Percentiles rank a stretch among this genome's conserved stretches.
These are phyloP conservation scores for Vigna radiata DNA, from an alignment of 306 rosid genomes.

Conservation along the genomic window DNA sequence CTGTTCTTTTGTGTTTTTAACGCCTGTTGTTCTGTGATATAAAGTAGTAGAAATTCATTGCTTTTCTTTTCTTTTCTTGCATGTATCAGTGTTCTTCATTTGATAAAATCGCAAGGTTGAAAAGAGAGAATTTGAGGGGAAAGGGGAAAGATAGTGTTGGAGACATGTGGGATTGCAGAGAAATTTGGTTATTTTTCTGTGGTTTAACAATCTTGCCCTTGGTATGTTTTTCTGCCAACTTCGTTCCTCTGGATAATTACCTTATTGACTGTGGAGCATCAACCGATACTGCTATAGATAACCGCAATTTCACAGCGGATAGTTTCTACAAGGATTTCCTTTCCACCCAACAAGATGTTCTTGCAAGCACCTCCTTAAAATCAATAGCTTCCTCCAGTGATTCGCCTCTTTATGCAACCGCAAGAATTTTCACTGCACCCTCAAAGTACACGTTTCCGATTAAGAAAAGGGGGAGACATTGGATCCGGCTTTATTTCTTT, in stretches of 20 bases:
- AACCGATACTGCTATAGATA: constrained; percentile 61
- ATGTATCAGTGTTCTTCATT: constrained; percentile 13
- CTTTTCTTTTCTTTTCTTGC: constrained; percentile 24
- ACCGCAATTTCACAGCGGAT: constrained; percentile 71
- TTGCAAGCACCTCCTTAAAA: constrained; percentile 57
- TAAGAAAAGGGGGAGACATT: constrained; percentile 65
- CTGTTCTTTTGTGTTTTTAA: background rate
- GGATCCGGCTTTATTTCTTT: constrained; percentile 94
- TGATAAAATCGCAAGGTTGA: constrained; percentile 25
- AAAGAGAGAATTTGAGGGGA: background rate
- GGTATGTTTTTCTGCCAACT: constrained; percentile 56
- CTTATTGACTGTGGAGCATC: constrained; percentile 88
- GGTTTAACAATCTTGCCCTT: constrained; percentile 56
- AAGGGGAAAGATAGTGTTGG: background rate
- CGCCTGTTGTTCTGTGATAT: constrained; percentile 35
- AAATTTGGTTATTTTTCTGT: constrained; percentile 52
- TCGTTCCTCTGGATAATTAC: constrained; percentile 71
- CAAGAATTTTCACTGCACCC: constrained; percentile 68
- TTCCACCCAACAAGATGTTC: constrained; percentile 66
- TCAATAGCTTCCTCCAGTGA: constrained; percentile 52
- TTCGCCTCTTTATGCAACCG: constrained; percentile 71
- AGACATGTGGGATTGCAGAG: constrained; percentile 52
- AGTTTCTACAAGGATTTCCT: constrained; percentile 59
- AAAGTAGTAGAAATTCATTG: constrained; percentile 22
- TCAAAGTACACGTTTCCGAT: constrained; percentile 78